Evolutionary conservation across 1,284 basidiomycete genomes (phyloP).

Genomic region (Malassezia japonica): DNA sequence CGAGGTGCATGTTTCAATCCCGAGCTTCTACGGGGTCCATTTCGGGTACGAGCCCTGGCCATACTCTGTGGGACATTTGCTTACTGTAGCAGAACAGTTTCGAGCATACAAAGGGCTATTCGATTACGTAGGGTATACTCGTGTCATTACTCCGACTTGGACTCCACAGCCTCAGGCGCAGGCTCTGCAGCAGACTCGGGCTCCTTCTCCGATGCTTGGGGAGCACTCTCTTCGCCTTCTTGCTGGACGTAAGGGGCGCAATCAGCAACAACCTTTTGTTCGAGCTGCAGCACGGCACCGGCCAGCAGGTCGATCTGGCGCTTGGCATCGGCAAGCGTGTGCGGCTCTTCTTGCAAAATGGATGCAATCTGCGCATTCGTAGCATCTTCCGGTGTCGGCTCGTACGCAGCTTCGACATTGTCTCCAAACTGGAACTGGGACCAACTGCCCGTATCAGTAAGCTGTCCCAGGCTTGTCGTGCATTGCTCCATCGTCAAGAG

Average conservation of each 20-base stretch:
- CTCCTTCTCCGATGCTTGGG: background rate
- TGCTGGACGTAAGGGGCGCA: background rate
- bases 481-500: conserved; percentile 6
- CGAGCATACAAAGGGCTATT: too few species aligned
- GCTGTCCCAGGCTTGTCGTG: background rate
- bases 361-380: background rate
- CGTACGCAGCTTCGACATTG: background rate
- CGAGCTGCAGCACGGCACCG: conserved; percentile 1
- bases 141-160: too few species aligned
- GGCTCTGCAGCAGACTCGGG: too few species aligned
- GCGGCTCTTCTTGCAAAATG: conserved; percentile 5
- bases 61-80: too few species aligned
- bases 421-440: conserved; percentile 1
- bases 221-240: background rate
- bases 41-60: too few species aligned
- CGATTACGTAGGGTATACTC: too few species aligned
- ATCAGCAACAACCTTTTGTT: background rate
- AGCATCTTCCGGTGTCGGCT: background rate
- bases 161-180: too few species aligned
- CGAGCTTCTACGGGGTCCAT: too few species aligned
- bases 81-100: too few species aligned
- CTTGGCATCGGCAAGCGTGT: conserved; percentile 7
- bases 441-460: background rate
- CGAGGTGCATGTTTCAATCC: too few species aligned
- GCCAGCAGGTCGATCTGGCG: conserved; percentile 7